These are phyloP conservation scores for Heracleum sosnowskyi DNA, from an alignment of 129 eudicot species.

Conservation along the genomic window DNA sequence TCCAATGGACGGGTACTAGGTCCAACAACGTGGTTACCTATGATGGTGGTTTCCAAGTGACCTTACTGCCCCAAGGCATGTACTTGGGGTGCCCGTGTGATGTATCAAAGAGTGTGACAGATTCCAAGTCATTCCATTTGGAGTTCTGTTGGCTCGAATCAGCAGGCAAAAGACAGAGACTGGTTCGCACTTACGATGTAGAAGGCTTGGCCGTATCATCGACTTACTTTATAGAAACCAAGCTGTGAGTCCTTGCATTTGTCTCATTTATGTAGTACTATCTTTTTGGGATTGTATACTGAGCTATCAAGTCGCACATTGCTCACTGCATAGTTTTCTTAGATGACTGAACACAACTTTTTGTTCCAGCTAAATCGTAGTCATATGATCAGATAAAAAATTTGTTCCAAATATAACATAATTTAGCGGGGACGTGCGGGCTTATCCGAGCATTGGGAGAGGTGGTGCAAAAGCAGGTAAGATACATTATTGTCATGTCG, in stretches of 20 bases:
- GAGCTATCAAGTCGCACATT: background rate
- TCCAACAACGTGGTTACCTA: conserved; percentile 54
- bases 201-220: conserved; percentile 90
- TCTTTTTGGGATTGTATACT: background rate
- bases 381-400: background rate
- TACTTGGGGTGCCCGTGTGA: conserved; percentile 93
- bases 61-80: conserved; percentile 86
- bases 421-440: background rate
- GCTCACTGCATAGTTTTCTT: background rate
- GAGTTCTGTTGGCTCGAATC: conserved; percentile 95
- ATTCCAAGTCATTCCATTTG: conserved; percentile 64
- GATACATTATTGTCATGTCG: background rate
- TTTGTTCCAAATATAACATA: background rate
- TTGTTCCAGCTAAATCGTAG: background rate
- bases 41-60: conserved; percentile 69
- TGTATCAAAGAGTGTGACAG: conserved; percentile 57
- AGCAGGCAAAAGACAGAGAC: conserved; percentile 71
- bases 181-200: conserved; percentile 77
- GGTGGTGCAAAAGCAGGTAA: background rate
- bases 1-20: conserved; percentile 61
- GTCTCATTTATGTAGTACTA: background rate
- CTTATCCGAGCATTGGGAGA: background rate
- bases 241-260: conserved; percentile 24
- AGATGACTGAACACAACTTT: background rate
- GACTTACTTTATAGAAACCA: conserved; percentile 70